Percentiles rank a stretch among this genome's conserved stretches.
phyloP scores from a whole-genome alignment of 306 rosid species.

The Morella rubra region DNA sequence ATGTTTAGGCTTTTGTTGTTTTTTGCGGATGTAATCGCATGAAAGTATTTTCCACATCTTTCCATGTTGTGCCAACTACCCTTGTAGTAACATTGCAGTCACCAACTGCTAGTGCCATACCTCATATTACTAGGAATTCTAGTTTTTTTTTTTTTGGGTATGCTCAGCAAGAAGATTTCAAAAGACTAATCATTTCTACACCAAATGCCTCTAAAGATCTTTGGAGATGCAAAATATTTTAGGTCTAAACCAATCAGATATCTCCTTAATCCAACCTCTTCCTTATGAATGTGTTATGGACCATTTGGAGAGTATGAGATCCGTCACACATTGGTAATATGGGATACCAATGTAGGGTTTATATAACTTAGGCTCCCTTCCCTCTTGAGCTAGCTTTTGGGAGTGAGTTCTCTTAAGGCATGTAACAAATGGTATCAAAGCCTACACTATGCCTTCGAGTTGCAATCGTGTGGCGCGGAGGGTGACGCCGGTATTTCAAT shows the following conservation, averaged over 20 bases:
- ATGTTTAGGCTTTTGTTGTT: constrained; percentile 11
- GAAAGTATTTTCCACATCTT: not conserved
- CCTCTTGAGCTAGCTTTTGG: too few relatives aligned
- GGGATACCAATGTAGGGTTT: too few relatives aligned
- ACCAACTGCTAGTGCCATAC: not conserved
- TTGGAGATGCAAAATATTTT: not conserved
- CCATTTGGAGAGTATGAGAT: too few relatives aligned
- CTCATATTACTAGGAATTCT: not conserved
- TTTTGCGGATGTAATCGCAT: not conserved
- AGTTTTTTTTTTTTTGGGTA: not conserved
- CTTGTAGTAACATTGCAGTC: not conserved
- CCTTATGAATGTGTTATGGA: constrained; percentile 13
- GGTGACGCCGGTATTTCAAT: too few relatives aligned
- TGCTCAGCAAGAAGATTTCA: not conserved
- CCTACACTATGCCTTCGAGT: too few relatives aligned
- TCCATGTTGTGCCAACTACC: not conserved
- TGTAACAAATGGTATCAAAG: too few relatives aligned
- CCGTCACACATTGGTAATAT: too few relatives aligned
- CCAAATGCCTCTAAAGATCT: not conserved
- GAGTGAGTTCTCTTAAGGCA: too few relatives aligned
- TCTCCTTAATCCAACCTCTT: constrained; percentile 4
- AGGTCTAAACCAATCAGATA: not conserved
- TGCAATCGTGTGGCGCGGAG: too few relatives aligned
- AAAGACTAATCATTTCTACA: not conserved
- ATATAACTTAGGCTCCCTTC: too few relatives aligned